Evolutionary conservation across 2,329 filamentous ascomycete genomes (phyloP).

Genomic region (Trichoderma semiorbis): DNA sequence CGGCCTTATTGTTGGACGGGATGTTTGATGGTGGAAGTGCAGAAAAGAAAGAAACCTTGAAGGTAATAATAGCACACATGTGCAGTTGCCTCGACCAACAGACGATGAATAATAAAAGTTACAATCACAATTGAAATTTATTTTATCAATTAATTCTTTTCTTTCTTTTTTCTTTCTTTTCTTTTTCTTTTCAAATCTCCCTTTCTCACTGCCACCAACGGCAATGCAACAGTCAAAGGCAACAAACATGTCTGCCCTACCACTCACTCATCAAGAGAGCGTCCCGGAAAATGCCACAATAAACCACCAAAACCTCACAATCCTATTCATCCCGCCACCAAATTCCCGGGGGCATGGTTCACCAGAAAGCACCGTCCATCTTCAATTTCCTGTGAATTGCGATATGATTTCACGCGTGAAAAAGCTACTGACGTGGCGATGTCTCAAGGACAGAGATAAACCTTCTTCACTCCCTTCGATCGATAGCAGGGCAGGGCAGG

Average conservation of each 20-base stretch:
- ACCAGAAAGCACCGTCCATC: neutral
- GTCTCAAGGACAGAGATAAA: neutral
- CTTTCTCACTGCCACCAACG: neutral
- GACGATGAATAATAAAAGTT: neutral
- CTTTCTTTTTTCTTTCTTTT: neutral
- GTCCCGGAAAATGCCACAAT: neutral
- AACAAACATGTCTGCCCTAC: neutral
- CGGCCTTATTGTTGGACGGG: neutral
- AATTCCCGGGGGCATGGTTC: neutral
- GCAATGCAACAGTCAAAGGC: neutral
- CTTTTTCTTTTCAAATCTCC: neutral
- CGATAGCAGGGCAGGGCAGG: neutral
- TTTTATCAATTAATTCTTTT: neutral
- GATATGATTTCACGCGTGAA: neutral
- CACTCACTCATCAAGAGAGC: neutral
- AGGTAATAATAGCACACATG: neutral
- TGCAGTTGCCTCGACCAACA: neutral
- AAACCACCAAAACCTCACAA: neutral
- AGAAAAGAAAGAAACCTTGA: neutral
- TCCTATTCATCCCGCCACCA: constrained; percentile 4
- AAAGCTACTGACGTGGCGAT: neutral
- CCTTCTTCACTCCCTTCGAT: neutral
- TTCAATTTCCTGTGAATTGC: neutral
- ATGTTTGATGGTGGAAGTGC: neutral
- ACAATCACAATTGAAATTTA: neutral